Evolutionary conservation across 805 yeast species (phyloP), one percentile per base, ranked within the genome.

Genomic region (Myxozyma vanderwaltii): DNA sequence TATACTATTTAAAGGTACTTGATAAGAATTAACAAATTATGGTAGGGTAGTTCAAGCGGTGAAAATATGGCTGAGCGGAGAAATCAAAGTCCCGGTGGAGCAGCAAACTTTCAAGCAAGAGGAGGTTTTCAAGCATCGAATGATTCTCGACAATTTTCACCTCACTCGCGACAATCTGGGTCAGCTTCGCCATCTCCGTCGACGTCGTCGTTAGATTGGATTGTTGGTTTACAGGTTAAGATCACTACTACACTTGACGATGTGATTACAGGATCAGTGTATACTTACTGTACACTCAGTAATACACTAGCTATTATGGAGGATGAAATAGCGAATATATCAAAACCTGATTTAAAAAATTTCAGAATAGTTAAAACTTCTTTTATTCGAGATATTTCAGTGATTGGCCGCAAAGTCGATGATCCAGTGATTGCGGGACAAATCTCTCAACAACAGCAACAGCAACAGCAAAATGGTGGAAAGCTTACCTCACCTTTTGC

Each of bases 161-260:
- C 53, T 13, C 43, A 36, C 27, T 36, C 26, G 10, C 51, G 40
- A 3, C 44, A 47, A 19, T 49, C 58, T n/a, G n/a, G n/a, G 26
- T 15, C 33, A 13, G n/a, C 15, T 17, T 15, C 41, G 4, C 7
- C n/a, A 7, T 13, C 21, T 5, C 15, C 41, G 41, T 15, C 41
- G 4, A 13, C n/a, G 4, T 13, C 21, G 21, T 38, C 41, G 41
- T 17, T 41, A 12, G 57, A 47, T 6, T 57, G 64, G 57, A 62
- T 67, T 17, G 41, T 61, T 27, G 65, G 65, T 4, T 36, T 61
- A 21, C 79, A 84, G 67, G 88, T 88, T 58, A 82, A 78, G 68
- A 76, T 87, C 53, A 80, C 82, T 12, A 88, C 88, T 51, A 74
- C 80, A 5, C 74, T 83, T 47, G 89, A 86, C 67, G 77, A 79